phyloP scores from a whole-genome alignment of 2,329 filamentous ascomycete genomes.

The Fusarium floridanum region DNA sequence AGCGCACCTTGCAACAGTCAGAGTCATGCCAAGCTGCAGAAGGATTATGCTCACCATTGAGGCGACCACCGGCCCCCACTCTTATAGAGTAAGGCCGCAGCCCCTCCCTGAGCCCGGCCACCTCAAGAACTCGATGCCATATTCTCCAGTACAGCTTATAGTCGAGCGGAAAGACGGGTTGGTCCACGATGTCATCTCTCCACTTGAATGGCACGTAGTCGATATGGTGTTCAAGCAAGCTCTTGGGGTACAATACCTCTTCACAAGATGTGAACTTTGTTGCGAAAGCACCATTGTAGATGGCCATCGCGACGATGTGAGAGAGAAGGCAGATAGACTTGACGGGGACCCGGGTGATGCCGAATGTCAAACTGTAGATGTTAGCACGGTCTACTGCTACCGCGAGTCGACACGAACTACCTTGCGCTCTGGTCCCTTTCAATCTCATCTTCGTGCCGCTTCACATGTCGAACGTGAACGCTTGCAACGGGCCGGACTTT shows the following conservation, averaged over 20 bases:
- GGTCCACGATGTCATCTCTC: background rate
- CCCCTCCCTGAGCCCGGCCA: background rate
- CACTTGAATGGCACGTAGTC: background rate
- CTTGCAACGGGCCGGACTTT: background rate
- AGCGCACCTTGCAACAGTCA: background rate
- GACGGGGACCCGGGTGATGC: constrained; percentile 4
- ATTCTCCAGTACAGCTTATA: background rate
- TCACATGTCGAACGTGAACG: background rate
- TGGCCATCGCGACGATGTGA: background rate
- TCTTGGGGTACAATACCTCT: background rate
- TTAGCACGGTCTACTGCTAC: background rate
- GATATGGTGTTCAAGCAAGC: background rate
- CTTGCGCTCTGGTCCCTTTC: background rate
- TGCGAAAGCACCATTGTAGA: background rate
- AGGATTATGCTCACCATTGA: background rate
- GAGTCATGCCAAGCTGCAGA: background rate
- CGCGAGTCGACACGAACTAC: background rate
- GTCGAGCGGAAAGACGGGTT: background rate
- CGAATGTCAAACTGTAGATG: background rate
- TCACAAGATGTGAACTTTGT: background rate
- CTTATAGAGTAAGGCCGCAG: background rate
- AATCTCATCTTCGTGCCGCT: background rate
- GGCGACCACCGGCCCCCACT: background rate
- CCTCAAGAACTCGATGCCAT: background rate
- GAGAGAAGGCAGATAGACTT: constrained; percentile 3